Base-by-base conservation (phyloP, 164 flowering plant species). In the Pachysandra terminalis region DNA sequence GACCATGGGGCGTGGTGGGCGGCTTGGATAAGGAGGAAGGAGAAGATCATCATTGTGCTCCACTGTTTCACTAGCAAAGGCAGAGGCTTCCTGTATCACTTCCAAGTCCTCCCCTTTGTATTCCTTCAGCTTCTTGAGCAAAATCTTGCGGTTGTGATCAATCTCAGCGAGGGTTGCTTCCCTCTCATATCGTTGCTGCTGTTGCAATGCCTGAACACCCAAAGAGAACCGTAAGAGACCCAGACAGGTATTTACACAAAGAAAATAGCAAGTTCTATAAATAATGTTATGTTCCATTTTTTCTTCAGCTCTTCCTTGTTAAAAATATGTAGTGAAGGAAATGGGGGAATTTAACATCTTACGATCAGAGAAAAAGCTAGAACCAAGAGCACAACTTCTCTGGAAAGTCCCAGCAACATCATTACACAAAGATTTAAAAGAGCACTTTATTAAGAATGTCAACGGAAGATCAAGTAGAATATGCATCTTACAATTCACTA, bases 21-120 rank as follows among this genome's bases (percentile, higher is more conserved):
- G 90, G 71, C 71, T 84, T 49, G 90, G 90, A 77, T 95, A 92
- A 21, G 94, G 99, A 67, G 99, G 99, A 78, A 89, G 99, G 57
- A 92, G 78, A 37, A 95, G 96, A 74, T 89, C 86, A 61, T 76
- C 82, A 73, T 74, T 80, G 21, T 82, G 81, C 70, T 92, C 86
- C 19, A 87, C 91, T 48, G 87, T 81, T 77, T 85, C 90, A 72
- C 96, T 84, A 23, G 88, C 96, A 77, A 95, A 95, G 65, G 87
- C 82, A 66, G 88, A 75, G 58, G 96, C 92, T 63, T 95, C 97
- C 8, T 81, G 83, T 71, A 91, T 85, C 72, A 95, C 96, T 71
- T 86, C 92, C 70, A 92, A 81, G 68, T 92, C 85, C 68, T 83
- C 77, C 23, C 97, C 97, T 80, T 84, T 83, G 78, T 91, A 95